A percentile compares a stretch with the other conserved stretches of the same genome.
Conservation (phyloP, 2,329 filamentous ascomycete species). For the Beauveria brongniartii region DNA sequence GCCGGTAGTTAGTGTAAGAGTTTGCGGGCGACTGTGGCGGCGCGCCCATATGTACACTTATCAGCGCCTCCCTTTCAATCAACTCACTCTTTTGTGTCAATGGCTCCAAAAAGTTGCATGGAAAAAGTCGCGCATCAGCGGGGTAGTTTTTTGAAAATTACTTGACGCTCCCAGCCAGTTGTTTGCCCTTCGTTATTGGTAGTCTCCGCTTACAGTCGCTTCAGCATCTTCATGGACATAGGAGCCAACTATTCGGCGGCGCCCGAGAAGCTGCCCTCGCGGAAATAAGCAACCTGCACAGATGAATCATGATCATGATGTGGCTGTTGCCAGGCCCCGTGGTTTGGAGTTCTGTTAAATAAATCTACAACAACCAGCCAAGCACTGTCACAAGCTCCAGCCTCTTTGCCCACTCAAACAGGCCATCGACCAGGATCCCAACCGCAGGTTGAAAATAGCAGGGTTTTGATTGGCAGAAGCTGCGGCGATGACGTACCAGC, state of each 20-base stretch:
- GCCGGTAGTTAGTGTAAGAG: background rate
- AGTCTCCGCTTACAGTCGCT: background rate
- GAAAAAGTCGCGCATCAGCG: constrained; percentile 3
- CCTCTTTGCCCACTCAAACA: background rate
- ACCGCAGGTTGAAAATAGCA: background rate
- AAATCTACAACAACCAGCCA: background rate
- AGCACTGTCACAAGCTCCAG: background rate
- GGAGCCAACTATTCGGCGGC: too few relatives aligned
- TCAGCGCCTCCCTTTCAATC: background rate
- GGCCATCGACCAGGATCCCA: background rate
- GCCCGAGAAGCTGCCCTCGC: too few relatives aligned
- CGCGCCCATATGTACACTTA: background rate
- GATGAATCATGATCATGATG: too few relatives aligned
- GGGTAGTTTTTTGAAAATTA: background rate
- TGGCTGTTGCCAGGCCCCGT: too few relatives aligned
- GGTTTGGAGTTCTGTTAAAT: background rate
- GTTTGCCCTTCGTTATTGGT: background rate
- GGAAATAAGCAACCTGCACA: too few relatives aligned
- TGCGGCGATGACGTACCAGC: constrained; percentile 8
- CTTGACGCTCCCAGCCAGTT: background rate
- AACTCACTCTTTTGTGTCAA: background rate
- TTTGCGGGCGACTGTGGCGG: background rate
- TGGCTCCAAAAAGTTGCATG: background rate
- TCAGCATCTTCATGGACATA: background rate
- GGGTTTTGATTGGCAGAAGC: constrained; percentile 4